Conservation (phyloP, 495 filamentous ascomycete genomes). For the Recurvomyces mirabilis region DNA sequence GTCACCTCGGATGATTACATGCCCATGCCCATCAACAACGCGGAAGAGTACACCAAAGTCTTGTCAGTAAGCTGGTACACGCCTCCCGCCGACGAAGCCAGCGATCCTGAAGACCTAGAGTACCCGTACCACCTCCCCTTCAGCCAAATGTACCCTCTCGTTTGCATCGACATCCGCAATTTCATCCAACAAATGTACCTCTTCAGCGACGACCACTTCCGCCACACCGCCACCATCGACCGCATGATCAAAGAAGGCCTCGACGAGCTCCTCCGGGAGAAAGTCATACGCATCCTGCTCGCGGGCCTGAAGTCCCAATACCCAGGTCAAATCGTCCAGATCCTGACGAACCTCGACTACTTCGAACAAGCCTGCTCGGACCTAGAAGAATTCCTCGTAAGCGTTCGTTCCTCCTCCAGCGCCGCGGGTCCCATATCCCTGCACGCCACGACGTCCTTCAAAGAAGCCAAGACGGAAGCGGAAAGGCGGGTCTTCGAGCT, state of each 20-base stretch:
- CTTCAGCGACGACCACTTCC: conserved; percentile 89
- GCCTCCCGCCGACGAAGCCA: conserved; percentile 50
- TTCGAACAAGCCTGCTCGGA: conserved; percentile 88
- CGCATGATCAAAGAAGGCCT: conserved; percentile 75
- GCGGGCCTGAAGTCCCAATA: conserved; percentile 86
- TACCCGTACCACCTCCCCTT: conserved; percentile 88
- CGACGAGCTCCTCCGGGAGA: conserved; percentile 77
- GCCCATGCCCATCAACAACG: conserved; percentile 87
- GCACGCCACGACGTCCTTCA: conserved; percentile 73
- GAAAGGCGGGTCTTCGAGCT: conserved; percentile 97
- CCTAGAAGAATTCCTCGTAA: conserved; percentile 69
- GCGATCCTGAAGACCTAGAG: conserved; percentile 54
- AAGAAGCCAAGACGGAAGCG: conserved; percentile 82
- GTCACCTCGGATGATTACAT: conserved; percentile 97
- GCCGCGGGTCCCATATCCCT: conserved; percentile 64
- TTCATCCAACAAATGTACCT: conserved; percentile 94
- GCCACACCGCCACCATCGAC: conserved; percentile 74
- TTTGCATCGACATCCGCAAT: conserved; percentile 94
- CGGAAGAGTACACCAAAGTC: conserved; percentile 91
- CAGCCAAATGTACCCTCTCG: conserved; percentile 96
- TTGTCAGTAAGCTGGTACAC: conserved; percentile 87
- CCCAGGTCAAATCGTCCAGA: conserved; percentile 93
- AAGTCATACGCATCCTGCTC: conserved; percentile 81
- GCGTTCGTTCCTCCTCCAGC: conserved; percentile 65
- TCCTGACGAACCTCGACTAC: conserved; percentile 92